Evolutionary conservation across 768 basidiomycete genomes (phyloP), one percentile per base, ranked within the genome.

Genomic region (Mycena capillaripes): DNA sequence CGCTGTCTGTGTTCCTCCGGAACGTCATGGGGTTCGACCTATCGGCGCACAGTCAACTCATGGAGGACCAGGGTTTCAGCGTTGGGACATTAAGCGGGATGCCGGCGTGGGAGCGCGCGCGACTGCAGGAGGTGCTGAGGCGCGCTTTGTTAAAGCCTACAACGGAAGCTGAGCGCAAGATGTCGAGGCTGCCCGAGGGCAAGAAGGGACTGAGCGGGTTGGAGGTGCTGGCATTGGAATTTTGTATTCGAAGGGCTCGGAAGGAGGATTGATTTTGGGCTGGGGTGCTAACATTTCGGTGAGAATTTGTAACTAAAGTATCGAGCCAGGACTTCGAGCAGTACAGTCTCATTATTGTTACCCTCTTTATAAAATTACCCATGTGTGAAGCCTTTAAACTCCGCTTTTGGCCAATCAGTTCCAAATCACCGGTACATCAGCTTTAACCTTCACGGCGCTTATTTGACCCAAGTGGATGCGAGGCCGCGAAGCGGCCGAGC

Each of bases 21-120:
- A 71, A 66, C 58, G 70, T 61, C n/a, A 71, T 71, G 70, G 70
- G 70, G 8, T 11, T 71, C 27, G 65, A 71, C 30, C 59, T 71
- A 17, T 42, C 57, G 4, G 36, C 48, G 17, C 59, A 71, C 48
- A 38, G 34, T 4, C 25, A 19, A 0, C 25, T 66, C 4, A 10
- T 65, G 11, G 29, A 40, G 42, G 64, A 23, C 6, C 70, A 71
- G 46, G 70, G 59, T 16, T 53, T 61, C 42, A 25, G 56, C 52
- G 14, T 66, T 8, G 58, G 36, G 16, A 19, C 30, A 4, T 40
- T 71, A 3, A 23, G 63, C 34, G 11, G 12, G 44, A 25, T 56
- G 48, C 23, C 25, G 1, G 16, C 42, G 25, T 61, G 58, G 57
- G 64, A 60, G 1, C 25, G 7, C 21, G 58, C 4, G 42, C 46